A percentile compares a stretch with the other conserved stretches of the same genome.
Conservation (phyloP, 371 early-diverging fungal genomes). For the Chytridiales sp. region DNA sequence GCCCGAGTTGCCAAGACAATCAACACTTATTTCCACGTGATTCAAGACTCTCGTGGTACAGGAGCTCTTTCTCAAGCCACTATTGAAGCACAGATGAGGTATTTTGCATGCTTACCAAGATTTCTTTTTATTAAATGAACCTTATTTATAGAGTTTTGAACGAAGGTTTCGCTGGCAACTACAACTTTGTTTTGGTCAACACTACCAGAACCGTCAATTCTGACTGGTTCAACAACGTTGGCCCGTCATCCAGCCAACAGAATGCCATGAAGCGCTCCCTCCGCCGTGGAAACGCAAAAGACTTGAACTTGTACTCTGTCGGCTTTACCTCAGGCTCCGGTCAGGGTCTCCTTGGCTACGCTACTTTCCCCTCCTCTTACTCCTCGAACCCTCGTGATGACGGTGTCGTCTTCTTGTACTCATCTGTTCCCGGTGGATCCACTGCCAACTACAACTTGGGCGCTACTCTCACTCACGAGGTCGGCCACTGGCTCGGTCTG, state of each 20-base stretch:
- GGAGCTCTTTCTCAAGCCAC: constrained; percentile 4
- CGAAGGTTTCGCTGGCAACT: too few relatives aligned
- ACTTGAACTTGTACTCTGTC: constrained; percentile 9
- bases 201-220: constrained; percentile 10
- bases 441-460: constrained; percentile 11
- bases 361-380: constrained; percentile 8
- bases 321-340: not conserved
- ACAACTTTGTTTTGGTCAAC: too few relatives aligned
- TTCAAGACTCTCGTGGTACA: not conserved
- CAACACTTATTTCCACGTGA: constrained; percentile 10
- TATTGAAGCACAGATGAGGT: constrained; percentile 16
- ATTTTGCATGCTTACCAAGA: too few relatives aligned
- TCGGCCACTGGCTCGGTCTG: constrained; percentile 20
- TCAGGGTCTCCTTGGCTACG: constrained; percentile 1
- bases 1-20: not conserved
- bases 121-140: too few relatives aligned
- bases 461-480: constrained; percentile 10
- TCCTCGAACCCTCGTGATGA: constrained; percentile 5
- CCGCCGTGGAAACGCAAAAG: constrained; percentile 6
- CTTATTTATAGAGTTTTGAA: constrained; percentile 18
- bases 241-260: not conserved
- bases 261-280: constrained; percentile 7
- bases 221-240: constrained; percentile 13
- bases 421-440: constrained; percentile 4
- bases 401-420: constrained; percentile 13